Conservation (phyloP, 73 alveolate genomes). For the Urostyla sp. region DNA sequence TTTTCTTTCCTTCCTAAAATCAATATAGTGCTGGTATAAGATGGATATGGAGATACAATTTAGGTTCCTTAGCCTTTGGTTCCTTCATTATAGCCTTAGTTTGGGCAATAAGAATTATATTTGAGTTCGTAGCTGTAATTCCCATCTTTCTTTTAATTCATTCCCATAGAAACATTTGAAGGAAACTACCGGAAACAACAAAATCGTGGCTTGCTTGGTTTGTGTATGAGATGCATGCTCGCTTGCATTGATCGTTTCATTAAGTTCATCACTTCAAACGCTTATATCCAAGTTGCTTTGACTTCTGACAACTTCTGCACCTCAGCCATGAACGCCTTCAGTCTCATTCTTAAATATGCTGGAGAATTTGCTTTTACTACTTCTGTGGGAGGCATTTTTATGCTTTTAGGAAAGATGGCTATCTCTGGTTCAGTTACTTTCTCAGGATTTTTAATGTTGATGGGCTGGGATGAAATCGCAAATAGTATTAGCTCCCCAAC, state of each 20-base stretch:
- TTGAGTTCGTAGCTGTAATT: constrained; percentile 57
- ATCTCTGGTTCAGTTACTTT: constrained; percentile 81
- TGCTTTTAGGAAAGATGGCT: constrained; percentile 87
- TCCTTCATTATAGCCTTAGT: constrained; percentile 80
- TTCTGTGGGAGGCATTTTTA: constrained; percentile 91
- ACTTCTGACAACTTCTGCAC: constrained; percentile 91
- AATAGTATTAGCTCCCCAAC: constrained; percentile 86
- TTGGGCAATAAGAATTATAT: constrained; percentile 52
- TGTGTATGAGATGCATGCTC: constrained; percentile 89
- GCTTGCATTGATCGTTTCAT: constrained; percentile 87
- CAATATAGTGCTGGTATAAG: constrained; percentile 77
- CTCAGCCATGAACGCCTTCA: constrained; percentile 94
- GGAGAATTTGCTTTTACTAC: constrained; percentile 88
- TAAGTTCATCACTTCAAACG: constrained; percentile 90
- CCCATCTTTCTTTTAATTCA: constrained; percentile 22
- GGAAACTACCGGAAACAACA: constrained; percentile 53
- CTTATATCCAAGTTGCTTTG: constrained; percentile 95
- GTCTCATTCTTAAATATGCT: constrained; percentile 85
- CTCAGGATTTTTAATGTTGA: constrained; percentile 83
- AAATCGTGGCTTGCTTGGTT: constrained; percentile 60
- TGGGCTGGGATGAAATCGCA: constrained; percentile 61
- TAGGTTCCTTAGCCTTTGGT: constrained; percentile 89
- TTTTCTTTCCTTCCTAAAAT: constrained; percentile 57
- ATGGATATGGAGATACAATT: constrained; percentile 82
- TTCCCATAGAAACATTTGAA: constrained; percentile 70